Conservation (phyloP, 495 filamentous ascomycete species). For the Hypoxylon lenormandii region DNA sequence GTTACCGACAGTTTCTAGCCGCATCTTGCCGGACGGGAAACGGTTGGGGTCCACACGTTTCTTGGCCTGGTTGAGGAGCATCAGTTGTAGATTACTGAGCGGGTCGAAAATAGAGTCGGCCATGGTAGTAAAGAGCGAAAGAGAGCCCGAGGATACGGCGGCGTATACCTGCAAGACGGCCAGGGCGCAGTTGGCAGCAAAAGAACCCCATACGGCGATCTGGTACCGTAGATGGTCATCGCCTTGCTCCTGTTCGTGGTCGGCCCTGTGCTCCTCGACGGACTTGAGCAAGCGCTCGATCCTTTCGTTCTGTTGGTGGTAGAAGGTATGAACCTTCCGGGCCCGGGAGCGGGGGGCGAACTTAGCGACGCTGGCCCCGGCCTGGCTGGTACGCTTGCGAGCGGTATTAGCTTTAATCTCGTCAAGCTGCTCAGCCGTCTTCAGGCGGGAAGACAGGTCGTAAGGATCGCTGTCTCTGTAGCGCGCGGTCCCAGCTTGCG, state of each 20-base stretch:
- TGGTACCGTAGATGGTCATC: constrained; percentile 85
- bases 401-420: constrained; percentile 85
- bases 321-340: constrained; percentile 82
- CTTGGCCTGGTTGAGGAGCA: constrained; percentile 88
- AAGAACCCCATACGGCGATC: constrained; percentile 91
- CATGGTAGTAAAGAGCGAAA: constrained; percentile 98
- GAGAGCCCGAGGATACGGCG: constrained; percentile 83
- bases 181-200: constrained; percentile 83
- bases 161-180: constrained; percentile 87
- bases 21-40: constrained; percentile 93
- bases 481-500: constrained; percentile 60
- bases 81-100: constrained; percentile 86
- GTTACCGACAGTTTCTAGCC: constrained; percentile 95
- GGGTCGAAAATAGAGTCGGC: constrained; percentile 97
- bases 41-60: constrained; percentile 86
- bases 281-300: constrained; percentile 92
- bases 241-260: constrained; percentile 80
- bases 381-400: constrained; percentile 72
- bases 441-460: constrained; percentile 80
- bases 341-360: constrained; percentile 51
- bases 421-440: constrained; percentile 80
- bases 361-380: constrained; percentile 18
- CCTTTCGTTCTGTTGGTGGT: constrained; percentile 89
- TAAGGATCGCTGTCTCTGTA: constrained; percentile 80
- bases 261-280: constrained; percentile 87